Percentiles rank a stretch among this genome's conserved stretches.
Evolutionary conservation across 352 stramenopile genomes (phyloP).

Genomic region (Thraustotheca clavata): DNA sequence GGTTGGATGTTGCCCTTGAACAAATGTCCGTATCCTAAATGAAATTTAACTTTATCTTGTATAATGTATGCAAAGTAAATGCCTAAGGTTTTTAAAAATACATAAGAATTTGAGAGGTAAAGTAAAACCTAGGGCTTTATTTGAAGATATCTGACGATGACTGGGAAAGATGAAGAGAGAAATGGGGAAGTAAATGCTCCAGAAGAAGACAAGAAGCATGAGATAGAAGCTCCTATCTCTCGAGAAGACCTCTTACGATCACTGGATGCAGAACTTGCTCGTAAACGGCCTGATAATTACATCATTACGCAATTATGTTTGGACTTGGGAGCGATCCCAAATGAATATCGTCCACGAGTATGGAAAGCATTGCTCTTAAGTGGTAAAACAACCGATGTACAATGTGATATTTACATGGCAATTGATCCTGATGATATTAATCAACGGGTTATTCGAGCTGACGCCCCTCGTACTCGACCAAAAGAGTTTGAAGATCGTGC

Average conservation of each 20-base stretch:
- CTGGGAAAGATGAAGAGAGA: too few species aligned
- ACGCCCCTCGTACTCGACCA: slow-evolving; percentile 74
- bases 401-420: slow-evolving; percentile 61
- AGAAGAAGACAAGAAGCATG: too few species aligned
- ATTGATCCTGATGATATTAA: slow-evolving; percentile 85
- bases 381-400: slow-evolving; percentile 43
- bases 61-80: too few species aligned
- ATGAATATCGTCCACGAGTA: slow-evolving; percentile 40
- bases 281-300: slow-evolving; percentile 5
- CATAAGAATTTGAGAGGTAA: too few species aligned
- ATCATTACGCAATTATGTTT: slow-evolving; percentile 19
- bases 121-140: too few species aligned
- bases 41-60: too few species aligned
- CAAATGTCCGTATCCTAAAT: too few species aligned
- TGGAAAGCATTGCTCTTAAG: slow-evolving; percentile 78
- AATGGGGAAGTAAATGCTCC: too few species aligned
- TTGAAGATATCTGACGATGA: too few species aligned
- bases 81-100: too few species aligned
- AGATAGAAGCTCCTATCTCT: slow-evolving; percentile 16
- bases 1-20: too few species aligned
- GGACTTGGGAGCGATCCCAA: slow-evolving; percentile 30
- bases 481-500: slow-evolving; percentile 51
- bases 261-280: slow-evolving; percentile 4
- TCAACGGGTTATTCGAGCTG: slow-evolving; percentile 84
- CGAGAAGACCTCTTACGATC: slow-evolving; percentile 10